These are phyloP conservation scores for Rhizopus microsporus DNA, from an alignment of 371 early-diverging fungal genomes.

Conservation along the genomic window DNA sequence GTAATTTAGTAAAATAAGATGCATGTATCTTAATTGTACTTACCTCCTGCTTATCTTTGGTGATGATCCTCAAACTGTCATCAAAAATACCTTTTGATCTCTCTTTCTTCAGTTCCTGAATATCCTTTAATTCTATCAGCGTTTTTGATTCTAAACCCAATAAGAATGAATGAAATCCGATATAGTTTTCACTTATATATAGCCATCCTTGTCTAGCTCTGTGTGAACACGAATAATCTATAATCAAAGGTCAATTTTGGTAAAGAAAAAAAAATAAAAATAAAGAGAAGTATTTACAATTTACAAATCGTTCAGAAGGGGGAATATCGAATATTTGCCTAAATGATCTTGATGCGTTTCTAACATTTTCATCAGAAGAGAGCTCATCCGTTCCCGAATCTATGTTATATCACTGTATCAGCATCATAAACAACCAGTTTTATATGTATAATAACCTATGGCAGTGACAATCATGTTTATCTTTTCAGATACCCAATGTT, in stretches of 20 bases:
- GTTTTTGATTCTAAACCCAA: constrained; percentile 91
- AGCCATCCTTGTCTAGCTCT: constrained; percentile 95
- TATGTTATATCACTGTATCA: constrained; percentile 10
- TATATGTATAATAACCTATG: constrained; percentile 52
- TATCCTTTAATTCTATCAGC: constrained; percentile 86
- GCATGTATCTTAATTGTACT: background rate
- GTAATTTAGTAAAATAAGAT: background rate
- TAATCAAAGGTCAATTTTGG: background rate
- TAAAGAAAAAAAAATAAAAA: too few relatives aligned
- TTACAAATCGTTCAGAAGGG: constrained; percentile 85
- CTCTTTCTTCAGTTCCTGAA: constrained; percentile 84
- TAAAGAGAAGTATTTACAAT: constrained; percentile 54
- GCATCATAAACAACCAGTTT: background rate
- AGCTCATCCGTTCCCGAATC: constrained; percentile 77
- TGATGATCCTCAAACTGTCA: constrained; percentile 83
- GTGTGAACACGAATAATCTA: constrained; percentile 92
- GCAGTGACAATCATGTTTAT: constrained; percentile 83
- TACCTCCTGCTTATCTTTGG: constrained; percentile 79
- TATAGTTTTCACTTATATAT: constrained; percentile 89
- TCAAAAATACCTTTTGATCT: constrained; percentile 87
- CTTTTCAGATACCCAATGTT: constrained; percentile 86
- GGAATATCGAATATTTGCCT: constrained; percentile 86
- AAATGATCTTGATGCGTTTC: constrained; percentile 90
- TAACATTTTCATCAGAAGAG: constrained; percentile 78
- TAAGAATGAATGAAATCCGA: constrained; percentile 93